Evolutionary conservation across 345 rosid genomes (phyloP).

Genomic region (thale cress (Arabidopsis thaliana)): TAIR10.1 NC_003070.9:24000001-24000500

Average conservation of each 20-base stretch:
- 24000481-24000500: conserved; percentile 57
- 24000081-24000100: conserved; percentile 1
- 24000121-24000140: conserved; percentile 68
- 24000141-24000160: conserved; percentile 54
- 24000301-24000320: conserved; percentile 81
- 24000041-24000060: not conserved
- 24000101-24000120: conserved; percentile 39
- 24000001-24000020: conserved; percentile 70
- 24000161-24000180: conserved; percentile 74
- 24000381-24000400: conserved; percentile 72
- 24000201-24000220: conserved; percentile 63
- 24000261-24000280: not conserved
- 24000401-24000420: conserved; percentile 56
- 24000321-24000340: conserved; percentile 73
- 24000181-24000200: conserved; percentile 68
- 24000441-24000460: conserved; percentile 47
- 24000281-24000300: conserved; percentile 55
- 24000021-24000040: conserved; percentile 48
- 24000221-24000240: conserved; percentile 1
- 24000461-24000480: conserved; percentile 50
- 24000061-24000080: not conserved
- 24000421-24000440: conserved; percentile 47
- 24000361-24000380: conserved; percentile 62
- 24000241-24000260: not conserved
- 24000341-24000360: conserved; percentile 69